Base-by-base conservation (phyloP, 2,329 filamentous ascomycete species). In the Lasiodiplodia gonubiensis region DNA sequence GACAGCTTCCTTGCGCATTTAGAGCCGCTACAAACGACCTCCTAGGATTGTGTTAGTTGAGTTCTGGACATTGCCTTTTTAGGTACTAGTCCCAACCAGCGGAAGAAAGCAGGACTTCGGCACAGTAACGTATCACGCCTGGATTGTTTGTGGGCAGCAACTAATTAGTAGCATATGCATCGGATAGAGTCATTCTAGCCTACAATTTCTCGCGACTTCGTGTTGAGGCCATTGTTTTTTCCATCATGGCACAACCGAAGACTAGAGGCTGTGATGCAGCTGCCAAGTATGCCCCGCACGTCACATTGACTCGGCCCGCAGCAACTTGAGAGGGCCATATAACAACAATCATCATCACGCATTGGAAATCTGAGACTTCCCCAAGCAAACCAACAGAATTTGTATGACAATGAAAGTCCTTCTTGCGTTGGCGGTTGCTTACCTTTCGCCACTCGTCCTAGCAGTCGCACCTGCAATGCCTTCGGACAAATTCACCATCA, bases 401-500 rank as follows among this genome's bases (percentile, higher is more conserved):
- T 35, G 57, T 42, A 61, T 23, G 25, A 23, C 53, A 25, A 33
- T 6, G 10, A 21, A 14, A 54, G 27, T 35, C 42, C 42, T 21
- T 8, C 21, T 46, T 11, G n/a, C 42, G 42, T 21, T n/a, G n/a
- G 18, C 8, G 7, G 8, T 39, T 21, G 4, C 25, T 49, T 23
- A 21, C 25, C 39, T n/a, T 21, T 35, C 39, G 21, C 39, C 39
- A 33, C 39, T 27, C 25, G 33, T 35, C 59, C 27, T 10, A 61
- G 16, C 16, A 21, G 18, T 21, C 42, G 16, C n/a, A 12, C 21
- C 12, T 30, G 30, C 51, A 39, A 64, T 54, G 52, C 27, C 59
- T 7, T 27, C 39, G 16, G 54, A 7, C 51, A 49, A 48, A 21
- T 55, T 55, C 60, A 55, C 52, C 35, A 75, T 78, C 64, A 72